Percentiles rank a stretch among this genome's conserved stretches.
phyloP scores from a whole-genome alignment of 495 filamentous ascomycete genomes.

The Penicillium roqueforti region DNA sequence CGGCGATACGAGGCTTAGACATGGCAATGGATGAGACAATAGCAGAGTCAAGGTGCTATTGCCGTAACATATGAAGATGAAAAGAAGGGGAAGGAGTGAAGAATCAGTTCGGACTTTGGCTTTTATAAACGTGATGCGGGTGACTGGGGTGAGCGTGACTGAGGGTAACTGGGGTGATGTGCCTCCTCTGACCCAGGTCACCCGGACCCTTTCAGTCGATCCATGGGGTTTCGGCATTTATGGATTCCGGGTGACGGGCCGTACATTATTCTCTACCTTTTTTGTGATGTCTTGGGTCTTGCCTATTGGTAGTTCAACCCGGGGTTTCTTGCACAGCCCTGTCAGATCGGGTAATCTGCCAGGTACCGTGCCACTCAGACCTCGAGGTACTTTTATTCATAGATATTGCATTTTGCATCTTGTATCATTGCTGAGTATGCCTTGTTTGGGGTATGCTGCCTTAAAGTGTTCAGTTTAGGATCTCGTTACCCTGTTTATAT shows the following conservation, averaged over 20 bases:
- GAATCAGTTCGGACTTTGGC: neutral
- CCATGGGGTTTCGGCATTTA: slow-evolving; percentile 1
- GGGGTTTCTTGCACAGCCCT: slow-evolving; percentile 4
- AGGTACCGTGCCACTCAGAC: slow-evolving; percentile 8
- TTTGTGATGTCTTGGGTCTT: neutral
- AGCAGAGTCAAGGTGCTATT: slow-evolving; percentile 3
- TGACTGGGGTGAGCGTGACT: slow-evolving; percentile 15
- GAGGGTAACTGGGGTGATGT: neutral
- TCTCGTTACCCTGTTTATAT: no score
- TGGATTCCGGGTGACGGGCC: neutral
- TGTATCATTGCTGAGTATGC: neutral
- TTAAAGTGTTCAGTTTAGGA: no score
- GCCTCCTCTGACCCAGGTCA: slow-evolving; percentile 15
- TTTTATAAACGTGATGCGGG: slow-evolving; percentile 2
- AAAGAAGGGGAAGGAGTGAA: neutral
- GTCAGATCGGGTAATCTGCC: slow-evolving; percentile 4
- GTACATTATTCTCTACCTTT: neutral
- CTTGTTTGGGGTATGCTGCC: neutral
- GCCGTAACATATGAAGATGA: neutral
- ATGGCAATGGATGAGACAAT: slow-evolving; percentile 15
- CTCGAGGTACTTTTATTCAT: neutral
- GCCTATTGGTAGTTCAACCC: neutral
- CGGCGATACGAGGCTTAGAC: slow-evolving; percentile 20
- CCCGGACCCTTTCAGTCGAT: slow-evolving; percentile 1
- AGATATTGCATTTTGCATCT: neutral